Evolutionary conservation across 306 rosid species (phyloP).

Genomic region (Cicer judaicum): DNA sequence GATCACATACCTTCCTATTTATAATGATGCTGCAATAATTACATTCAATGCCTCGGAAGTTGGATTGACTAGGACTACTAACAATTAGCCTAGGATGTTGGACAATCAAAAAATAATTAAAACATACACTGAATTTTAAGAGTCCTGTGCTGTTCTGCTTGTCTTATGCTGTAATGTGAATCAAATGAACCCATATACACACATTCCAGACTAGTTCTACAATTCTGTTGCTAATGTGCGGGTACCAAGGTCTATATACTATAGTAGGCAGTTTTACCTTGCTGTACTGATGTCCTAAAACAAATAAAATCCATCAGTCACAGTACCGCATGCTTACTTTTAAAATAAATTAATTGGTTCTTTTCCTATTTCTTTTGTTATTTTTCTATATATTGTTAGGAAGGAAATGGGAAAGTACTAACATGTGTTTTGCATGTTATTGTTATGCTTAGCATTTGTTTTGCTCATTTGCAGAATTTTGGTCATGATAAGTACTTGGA

Average conservation of each 20-base stretch:
- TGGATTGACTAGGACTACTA: too few species aligned
- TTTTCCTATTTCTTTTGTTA: slow-evolving; percentile 4
- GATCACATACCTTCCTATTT: too few species aligned
- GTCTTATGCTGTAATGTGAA: too few species aligned
- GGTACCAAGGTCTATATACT: neutral
- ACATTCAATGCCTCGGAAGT: too few species aligned
- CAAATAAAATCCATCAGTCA: slow-evolving; percentile 32
- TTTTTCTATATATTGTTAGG: slow-evolving; percentile 8
- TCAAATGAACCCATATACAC: too few species aligned
- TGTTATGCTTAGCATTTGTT: slow-evolving; percentile 9
- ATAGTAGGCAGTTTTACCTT: neutral
- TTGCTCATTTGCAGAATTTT: slow-evolving; percentile 27
- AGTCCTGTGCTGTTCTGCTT: too few species aligned
- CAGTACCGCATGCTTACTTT: slow-evolving; percentile 18
- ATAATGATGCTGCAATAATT: too few species aligned
- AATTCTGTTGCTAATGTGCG: slow-evolving; percentile 2
- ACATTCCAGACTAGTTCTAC: neutral
- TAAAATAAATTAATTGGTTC: slow-evolving; percentile 21
- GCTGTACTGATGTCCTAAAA: slow-evolving; percentile 9
- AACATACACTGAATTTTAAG: too few species aligned
- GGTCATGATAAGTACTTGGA: slow-evolving; percentile 21
- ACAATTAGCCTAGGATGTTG: too few species aligned
- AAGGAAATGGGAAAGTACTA: slow-evolving; percentile 1
- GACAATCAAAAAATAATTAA: too few species aligned
- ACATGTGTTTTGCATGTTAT: slow-evolving; percentile 36